These are phyloP conservation scores for Peribolospora kevripleyi DNA, from an alignment of 768 basidiomycete genomes.

Conservation along the genomic window DNA sequence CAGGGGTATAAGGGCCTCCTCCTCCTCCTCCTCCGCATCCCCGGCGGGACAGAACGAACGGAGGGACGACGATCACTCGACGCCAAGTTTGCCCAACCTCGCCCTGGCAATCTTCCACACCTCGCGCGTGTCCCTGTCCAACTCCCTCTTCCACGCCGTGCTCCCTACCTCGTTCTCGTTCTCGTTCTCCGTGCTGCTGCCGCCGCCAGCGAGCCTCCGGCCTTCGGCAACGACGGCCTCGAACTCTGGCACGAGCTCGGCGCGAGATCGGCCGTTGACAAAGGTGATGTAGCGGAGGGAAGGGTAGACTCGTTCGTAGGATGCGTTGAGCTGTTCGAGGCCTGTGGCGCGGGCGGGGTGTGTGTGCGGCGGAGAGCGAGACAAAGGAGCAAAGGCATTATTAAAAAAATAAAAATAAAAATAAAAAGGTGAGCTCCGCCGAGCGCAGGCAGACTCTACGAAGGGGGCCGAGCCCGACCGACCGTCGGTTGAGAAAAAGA, in stretches of 20 bases:
- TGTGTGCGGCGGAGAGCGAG: background rate
- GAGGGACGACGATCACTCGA: background rate
- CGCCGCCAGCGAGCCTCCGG: background rate
- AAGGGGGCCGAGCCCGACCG: no score
- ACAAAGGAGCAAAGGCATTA: background rate
- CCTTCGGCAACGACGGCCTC: slow-evolving; percentile 10
- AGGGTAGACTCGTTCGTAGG: slow-evolving; percentile 20
- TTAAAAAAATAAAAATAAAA: background rate
- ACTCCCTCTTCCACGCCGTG: slow-evolving; percentile 15
- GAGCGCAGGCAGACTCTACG: no score
- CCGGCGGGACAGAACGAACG: no score
- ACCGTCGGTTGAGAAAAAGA: no score
- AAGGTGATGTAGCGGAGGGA: slow-evolving; percentile 22
- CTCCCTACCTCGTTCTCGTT: background rate
- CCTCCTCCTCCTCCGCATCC: no score
- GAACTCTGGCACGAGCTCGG: slow-evolving; percentile 19
- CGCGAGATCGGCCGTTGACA: slow-evolving; percentile 20
- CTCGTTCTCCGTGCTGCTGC: background rate
- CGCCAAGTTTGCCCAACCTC: background rate
- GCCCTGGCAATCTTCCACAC: slow-evolving; percentile 18
- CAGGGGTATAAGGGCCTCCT: no score
- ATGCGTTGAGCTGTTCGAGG: slow-evolving; percentile 18
- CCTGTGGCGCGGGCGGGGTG: background rate
- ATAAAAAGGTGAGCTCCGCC: background rate
- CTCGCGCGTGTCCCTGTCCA: slow-evolving; percentile 15